phyloP scores from a whole-genome alignment of 1,284 basidiomycete genomes.

The Cutaneotrichosporon cutaneum region DNA sequence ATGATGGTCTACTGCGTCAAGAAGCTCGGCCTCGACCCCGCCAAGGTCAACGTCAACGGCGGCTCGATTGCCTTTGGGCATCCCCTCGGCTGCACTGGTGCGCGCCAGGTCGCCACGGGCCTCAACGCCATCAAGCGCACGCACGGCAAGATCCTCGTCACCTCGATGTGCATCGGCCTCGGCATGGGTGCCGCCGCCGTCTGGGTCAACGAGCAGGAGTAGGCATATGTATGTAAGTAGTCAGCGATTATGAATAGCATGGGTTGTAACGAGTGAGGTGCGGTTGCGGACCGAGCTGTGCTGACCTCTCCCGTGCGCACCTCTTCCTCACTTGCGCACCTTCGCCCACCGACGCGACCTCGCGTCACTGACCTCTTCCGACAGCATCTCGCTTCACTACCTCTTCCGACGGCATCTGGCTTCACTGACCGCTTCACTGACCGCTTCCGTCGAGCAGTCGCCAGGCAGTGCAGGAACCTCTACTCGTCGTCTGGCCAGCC shows the following conservation, averaged over 20 bases:
- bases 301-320: too few relatives aligned
- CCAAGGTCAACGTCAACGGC: constrained; percentile 85
- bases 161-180: constrained; percentile 92
- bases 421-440: too few relatives aligned
- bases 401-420: too few relatives aligned
- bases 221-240: not conserved
- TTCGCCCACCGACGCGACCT: too few relatives aligned
- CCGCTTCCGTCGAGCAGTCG: too few relatives aligned
- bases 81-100: constrained; percentile 74
- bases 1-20: constrained; percentile 76
- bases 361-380: too few relatives aligned
- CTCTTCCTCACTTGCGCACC: too few relatives aligned
- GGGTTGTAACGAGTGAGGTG: too few relatives aligned
- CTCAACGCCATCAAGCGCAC: constrained; percentile 76
- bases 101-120: constrained; percentile 82
- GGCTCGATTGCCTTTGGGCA: constrained; percentile 82
- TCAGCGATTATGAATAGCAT: not conserved
- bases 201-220: constrained; percentile 50
- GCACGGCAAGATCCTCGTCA: constrained; percentile 80
- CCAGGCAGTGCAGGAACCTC: too few relatives aligned
- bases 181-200: constrained; percentile 69
- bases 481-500: too few relatives aligned
- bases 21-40: constrained; percentile 65
- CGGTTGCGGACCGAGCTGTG: too few relatives aligned
- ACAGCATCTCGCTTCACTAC: too few relatives aligned